Base-by-base conservation (phyloP, 306 rosid species). In the Fagus crenata region DNA sequence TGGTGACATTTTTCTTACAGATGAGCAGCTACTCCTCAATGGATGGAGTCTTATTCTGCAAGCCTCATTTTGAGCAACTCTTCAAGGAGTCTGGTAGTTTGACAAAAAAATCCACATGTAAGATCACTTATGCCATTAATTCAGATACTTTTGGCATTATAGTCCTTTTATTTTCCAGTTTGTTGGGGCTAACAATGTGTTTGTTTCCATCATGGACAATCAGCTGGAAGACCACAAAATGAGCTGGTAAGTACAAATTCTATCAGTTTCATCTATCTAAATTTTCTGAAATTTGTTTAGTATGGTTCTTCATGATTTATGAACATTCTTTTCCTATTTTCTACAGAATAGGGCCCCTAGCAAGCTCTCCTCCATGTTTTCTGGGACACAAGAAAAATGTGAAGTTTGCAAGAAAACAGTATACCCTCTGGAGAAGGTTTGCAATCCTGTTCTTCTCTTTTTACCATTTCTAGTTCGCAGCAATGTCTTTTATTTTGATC, bases 301-400 rank as follows among this genome's bases (percentile, higher is more conserved):
- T 61, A 35, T 60, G 0, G 64, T 51, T 15, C 22, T 65, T 17
- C 42, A 11, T 39, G 32, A 46, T 0, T 14, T 75, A n/a, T 0
- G 3, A 4, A 73, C n/a, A 4, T 6, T 68, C 2, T 5, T n/a
- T 40, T 55, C 73, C 6, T 53, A 35, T 40, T 78, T 60, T 35
- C 71, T 58, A 55, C 84, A 91, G 97, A 5, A 71, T 13, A 89
- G 61, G 70, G n/a, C 89, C 15, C 93, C 97, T 6, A 89, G 95
- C 90, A 92, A 85, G 40, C 65, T 85, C 46, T 85, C 91, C 8
- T 75, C 89, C 41, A 73, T 88, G 86, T 92, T 92, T 83, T 92
- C 95, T 56, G 97, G 97, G 65, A 92, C 97, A n/a, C 90, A 86
- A 78, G 97, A 92, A 3, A 92, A 92, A 85, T 92, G 97, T 75